These are phyloP conservation scores for Pyricularia sp. DNA, from an alignment of 2,329 filamentous ascomycete genomes.

Conservation along the genomic window DNA sequence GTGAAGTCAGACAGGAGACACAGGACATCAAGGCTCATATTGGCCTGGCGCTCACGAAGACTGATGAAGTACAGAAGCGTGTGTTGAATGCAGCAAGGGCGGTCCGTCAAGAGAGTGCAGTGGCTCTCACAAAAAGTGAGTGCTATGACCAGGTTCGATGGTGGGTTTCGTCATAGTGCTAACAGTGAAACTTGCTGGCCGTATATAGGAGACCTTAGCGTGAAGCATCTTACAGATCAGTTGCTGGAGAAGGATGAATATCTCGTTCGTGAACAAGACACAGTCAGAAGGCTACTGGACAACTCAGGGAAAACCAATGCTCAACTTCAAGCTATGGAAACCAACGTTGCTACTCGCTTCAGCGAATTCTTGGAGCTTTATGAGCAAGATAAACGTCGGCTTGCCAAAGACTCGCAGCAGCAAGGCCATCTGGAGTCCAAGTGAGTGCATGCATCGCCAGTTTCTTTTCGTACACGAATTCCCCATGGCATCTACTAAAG, in stretches of 20 bases:
- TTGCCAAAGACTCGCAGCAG: background rate
- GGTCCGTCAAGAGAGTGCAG: constrained; percentile 7
- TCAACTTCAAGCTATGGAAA: background rate
- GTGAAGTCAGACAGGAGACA: constrained; percentile 23
- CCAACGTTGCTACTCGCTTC: background rate
- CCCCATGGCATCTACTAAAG: background rate
- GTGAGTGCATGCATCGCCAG: background rate
- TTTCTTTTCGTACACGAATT: background rate
- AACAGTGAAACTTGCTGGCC: background rate
- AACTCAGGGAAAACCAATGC: constrained; percentile 6
- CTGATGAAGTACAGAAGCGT: constrained; percentile 21
- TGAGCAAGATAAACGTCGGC: background rate
- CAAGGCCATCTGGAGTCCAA: background rate
- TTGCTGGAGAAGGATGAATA: background rate
- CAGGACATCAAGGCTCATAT: constrained; percentile 11
- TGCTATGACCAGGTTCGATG: background rate
- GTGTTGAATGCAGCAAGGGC: constrained; percentile 15
- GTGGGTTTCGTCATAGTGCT: background rate
- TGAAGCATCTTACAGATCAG: background rate
- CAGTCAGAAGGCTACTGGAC: background rate
- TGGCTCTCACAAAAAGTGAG: constrained; percentile 8
- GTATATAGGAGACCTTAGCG: constrained; percentile 1
- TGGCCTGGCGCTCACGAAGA: constrained; percentile 20
- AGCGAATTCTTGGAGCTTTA: background rate
- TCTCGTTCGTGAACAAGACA: background rate